These are phyloP conservation scores for Vanrija humicola DNA, from an alignment of 1,284 basidiomycete species.

Conservation along the genomic window DNA sequence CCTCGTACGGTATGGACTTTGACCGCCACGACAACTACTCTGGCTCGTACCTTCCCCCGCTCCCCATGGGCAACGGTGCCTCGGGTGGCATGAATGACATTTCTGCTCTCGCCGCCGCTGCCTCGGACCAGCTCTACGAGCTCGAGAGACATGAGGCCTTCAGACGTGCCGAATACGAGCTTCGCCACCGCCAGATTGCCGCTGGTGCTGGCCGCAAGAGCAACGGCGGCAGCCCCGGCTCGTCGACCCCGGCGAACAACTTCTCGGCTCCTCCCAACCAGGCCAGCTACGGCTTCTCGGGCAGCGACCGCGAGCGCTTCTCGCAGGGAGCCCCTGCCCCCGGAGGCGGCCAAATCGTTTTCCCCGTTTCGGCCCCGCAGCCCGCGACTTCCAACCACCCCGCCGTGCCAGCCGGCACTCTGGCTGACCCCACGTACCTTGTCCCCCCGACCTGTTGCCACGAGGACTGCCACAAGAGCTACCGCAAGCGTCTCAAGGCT, in stretches of 20 bases:
- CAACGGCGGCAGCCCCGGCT: conserved; percentile 64
- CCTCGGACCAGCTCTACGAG: conserved; percentile 78
- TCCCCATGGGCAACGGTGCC: conserved; percentile 25
- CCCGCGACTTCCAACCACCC: conserved; percentile 45
- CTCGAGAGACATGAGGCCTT: conserved; percentile 80
- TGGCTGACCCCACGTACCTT: conserved; percentile 50
- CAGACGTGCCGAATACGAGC: conserved; percentile 78
- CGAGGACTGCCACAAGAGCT: conserved; percentile 53
- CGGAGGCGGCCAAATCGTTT: conserved; percentile 43
- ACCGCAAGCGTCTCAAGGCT: conserved; percentile 51
- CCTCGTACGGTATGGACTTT: conserved; percentile 47
- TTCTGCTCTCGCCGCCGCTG: conserved; percentile 69
- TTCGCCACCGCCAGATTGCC: conserved; percentile 57
- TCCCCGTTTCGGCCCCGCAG: conserved; percentile 46
- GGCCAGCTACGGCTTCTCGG: conserved; percentile 30
- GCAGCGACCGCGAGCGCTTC: conserved; percentile 40
- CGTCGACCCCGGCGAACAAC: conserved; percentile 1
- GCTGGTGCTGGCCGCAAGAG: conserved; percentile 45
- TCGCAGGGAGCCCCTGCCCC: conserved; percentile 33
- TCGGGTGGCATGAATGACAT: conserved; percentile 46
- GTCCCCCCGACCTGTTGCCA: conserved; percentile 52
- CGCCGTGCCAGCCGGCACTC: conserved; percentile 47
- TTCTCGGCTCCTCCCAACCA: neutral
- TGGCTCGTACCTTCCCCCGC: conserved; percentile 25
- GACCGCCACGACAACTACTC: conserved; percentile 35